A percentile compares a stretch with the other conserved stretches of the same genome.
phyloP scores from a whole-genome alignment of 768 basidiomycete species.

The Collybia sp. region DNA sequence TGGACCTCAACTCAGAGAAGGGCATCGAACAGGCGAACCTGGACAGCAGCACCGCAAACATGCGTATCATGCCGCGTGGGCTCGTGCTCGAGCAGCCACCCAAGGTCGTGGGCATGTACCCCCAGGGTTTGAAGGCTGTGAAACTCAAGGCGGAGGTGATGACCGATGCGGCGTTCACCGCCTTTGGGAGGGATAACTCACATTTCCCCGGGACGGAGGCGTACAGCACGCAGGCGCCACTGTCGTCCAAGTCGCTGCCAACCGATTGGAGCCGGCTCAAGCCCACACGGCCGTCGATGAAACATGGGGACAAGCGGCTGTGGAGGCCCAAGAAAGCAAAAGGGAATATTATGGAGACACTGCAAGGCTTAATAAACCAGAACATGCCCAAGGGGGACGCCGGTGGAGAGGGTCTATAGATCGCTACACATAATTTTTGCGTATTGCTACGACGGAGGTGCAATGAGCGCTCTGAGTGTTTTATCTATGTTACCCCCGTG shows the following conservation, averaged over 20 bases:
- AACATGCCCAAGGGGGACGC: neutral
- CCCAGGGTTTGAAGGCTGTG: conserved; percentile 33
- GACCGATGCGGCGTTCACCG: conserved; percentile 14
- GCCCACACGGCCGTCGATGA: too few species aligned
- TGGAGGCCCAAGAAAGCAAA: too few species aligned
- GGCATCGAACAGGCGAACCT: conserved; percentile 18
- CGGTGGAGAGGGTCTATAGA: neutral
- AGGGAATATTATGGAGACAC: too few species aligned
- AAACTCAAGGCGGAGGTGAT: conserved; percentile 24
- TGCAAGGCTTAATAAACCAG: neutral
- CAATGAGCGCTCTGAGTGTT: conserved; percentile 39
- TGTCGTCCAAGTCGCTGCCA: neutral
- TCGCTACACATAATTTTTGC: neutral
- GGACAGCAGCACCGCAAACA: conserved; percentile 20
- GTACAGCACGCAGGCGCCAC: conserved; percentile 27
- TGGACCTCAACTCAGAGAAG: conserved; percentile 21
- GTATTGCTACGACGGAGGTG: conserved; percentile 5
- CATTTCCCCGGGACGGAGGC: conserved; percentile 43
- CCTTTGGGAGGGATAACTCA: conserved; percentile 36
- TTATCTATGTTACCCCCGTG: conserved; percentile 49
- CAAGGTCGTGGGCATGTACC: conserved; percentile 34
- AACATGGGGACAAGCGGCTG: too few species aligned
- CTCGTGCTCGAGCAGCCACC: conserved; percentile 33
- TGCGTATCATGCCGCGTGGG: conserved; percentile 21
- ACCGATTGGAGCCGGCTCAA: neutral